Base-by-base conservation (phyloP, 208 protist genomes). In the Blechomonas ayalai region DNA sequence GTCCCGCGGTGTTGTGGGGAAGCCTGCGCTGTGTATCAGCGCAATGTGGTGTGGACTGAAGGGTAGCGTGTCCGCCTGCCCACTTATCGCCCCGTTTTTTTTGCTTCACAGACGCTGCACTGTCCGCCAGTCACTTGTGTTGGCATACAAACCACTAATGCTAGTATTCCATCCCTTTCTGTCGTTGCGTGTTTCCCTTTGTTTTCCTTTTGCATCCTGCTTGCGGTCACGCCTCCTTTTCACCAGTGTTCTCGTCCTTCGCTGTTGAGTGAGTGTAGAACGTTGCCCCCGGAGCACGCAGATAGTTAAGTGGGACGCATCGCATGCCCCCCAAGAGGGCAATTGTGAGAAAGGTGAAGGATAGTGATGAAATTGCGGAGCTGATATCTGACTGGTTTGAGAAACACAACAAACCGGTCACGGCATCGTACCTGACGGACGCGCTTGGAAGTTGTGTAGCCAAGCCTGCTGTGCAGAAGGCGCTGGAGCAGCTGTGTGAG, bases 331-430 rank as follows among this genome's bases (percentile, higher is more conserved):
- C 37, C 6, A 68, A 51, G 29, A 68, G 60, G 26, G 16, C 5
- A 38, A n/a, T 1, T 7, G 67, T 68, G 8, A 72, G 64, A n/a
- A 74, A 75, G 26, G 54, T 68, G 27, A 84, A 64, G 36, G 77
- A 85, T 28, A 58, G 56, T 1, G 51, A 66, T 8, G 58, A 74
- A 33, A 76, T 66, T 1, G 43, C 43, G 9, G 43, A 38, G 37
- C 25, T 79, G 25, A 68, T 87, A 25, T 25, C 77, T 26, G 70
- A 74, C 18, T 94, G 86, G 82, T 90, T 94, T 65, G 68, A 89
- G 58, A 65, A 56, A n/a, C 62, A 84, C 37, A 84, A 89, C 43
- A 81, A 79, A 41, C 86, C 86, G 0, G 81, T 67, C 16, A 94
- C 86, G 0, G 58, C 72, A 16, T 79, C 88, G 62, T 86, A 61